phyloP scores from a whole-genome alignment of 345 rosid species.

The rapeseed (Brassica napus) region DNA sequence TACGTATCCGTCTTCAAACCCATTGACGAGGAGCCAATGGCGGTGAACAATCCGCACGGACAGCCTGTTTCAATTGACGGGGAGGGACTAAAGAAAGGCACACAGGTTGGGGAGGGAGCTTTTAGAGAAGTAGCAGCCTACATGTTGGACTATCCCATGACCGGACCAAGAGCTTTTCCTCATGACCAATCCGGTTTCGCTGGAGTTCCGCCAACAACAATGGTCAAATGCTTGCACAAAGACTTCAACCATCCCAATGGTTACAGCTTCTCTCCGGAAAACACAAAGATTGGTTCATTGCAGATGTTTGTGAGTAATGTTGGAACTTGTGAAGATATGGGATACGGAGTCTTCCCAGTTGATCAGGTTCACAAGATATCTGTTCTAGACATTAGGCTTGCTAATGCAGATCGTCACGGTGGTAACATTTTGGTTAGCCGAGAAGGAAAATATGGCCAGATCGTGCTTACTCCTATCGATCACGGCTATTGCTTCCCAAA shows the following conservation, averaged over 20 bases:
- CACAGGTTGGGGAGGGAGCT: slow-evolving; percentile 80
- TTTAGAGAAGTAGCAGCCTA: slow-evolving; percentile 88
- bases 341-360: slow-evolving; percentile 65
- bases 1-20: slow-evolving; percentile 82
- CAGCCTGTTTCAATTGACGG: slow-evolving; percentile 62
- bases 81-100: slow-evolving; percentile 88
- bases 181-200: slow-evolving; percentile 61
- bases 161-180: slow-evolving; percentile 41
- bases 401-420: slow-evolving; percentile 90
- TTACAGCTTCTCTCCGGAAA: slow-evolving; percentile 43
- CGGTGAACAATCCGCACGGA: slow-evolving; percentile 75
- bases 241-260: slow-evolving; percentile 70
- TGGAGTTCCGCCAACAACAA: slow-evolving; percentile 81
- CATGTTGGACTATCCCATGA: slow-evolving; percentile 70
- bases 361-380: slow-evolving; percentile 87
- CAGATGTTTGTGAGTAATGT: slow-evolving; percentile 72
- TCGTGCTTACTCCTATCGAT: slow-evolving; percentile 75
- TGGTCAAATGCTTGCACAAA: slow-evolving; percentile 79
- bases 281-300: slow-evolving; percentile 73
- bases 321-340: slow-evolving; percentile 94
- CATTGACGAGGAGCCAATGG: slow-evolving; percentile 87
- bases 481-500: slow-evolving; percentile 92
- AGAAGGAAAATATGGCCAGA: slow-evolving; percentile 45
- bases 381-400: slow-evolving; percentile 87
- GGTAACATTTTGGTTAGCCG: slow-evolving; percentile 80